Percentiles rank a stretch among this genome's conserved stretches.
phyloP scores from a whole-genome alignment of 2,329 filamentous ascomycete genomes.

The Parastagonospora nodorum region DNA sequence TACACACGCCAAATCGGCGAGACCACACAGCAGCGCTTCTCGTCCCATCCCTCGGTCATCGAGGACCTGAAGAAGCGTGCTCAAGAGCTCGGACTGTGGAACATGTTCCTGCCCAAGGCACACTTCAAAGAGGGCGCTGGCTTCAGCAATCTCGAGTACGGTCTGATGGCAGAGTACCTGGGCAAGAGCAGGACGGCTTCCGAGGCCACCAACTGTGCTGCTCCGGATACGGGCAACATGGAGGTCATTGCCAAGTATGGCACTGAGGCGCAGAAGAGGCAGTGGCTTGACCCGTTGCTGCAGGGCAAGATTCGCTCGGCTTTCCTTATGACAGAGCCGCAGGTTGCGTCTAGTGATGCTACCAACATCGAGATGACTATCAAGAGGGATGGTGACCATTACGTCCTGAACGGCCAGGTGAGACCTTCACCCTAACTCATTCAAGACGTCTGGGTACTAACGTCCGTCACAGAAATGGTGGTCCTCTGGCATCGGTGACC shows the following conservation, averaged over 20 bases:
- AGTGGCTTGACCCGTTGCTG: conserved; percentile 82
- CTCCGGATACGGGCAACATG: conserved; percentile 95
- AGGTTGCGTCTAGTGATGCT: conserved; percentile 86
- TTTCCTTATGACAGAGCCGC: conserved; percentile 93
- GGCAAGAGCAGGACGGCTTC: conserved; percentile 79
- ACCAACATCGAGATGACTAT: conserved; percentile 91
- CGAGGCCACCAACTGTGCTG: conserved; percentile 83
- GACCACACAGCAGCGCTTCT: conserved; percentile 74
- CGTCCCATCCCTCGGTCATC: conserved; percentile 75
- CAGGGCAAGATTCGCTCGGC: conserved; percentile 85
- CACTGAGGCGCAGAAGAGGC: conserved; percentile 79
- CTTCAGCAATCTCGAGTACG: conserved; percentile 95
- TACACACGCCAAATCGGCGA: conserved; percentile 79
- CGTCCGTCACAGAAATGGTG: conserved; percentile 93
- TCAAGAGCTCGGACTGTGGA: conserved; percentile 86
- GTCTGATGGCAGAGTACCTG: conserved; percentile 94
- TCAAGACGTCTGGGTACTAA: not conserved
- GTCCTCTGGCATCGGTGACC: conserved; percentile 94
- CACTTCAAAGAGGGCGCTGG: conserved; percentile 96
- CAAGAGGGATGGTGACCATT: conserved; percentile 80
- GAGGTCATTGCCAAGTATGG: conserved; percentile 93
- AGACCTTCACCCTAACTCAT: conserved; percentile 18
- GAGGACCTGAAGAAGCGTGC: conserved; percentile 90
- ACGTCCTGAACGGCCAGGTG: conserved; percentile 86
- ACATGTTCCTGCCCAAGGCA: conserved; percentile 94